A percentile compares a stretch with the other conserved stretches of the same genome.
These are phyloP conservation scores for Dioscorea cayenensis DNA, from an alignment of 116 monocot genomes.

Conservation along the genomic window DNA sequence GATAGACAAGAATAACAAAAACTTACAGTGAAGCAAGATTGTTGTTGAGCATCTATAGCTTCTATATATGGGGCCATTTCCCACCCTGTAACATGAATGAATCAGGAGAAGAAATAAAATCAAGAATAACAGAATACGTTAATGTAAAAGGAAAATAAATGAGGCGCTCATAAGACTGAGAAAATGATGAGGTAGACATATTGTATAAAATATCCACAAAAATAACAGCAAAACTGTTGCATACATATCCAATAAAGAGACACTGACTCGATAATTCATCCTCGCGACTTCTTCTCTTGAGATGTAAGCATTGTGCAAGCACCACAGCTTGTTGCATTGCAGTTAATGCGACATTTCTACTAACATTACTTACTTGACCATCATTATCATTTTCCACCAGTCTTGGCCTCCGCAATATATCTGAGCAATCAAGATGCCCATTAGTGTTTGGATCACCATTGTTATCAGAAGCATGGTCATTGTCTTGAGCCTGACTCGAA, in stretches of 20 bases:
- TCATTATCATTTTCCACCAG: constrained; percentile 40
- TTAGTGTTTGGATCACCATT: constrained; percentile 11
- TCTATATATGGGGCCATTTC: constrained; percentile 94
- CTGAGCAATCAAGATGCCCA: constrained; percentile 42
- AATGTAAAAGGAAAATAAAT: too few relatives aligned
- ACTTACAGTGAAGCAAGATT: constrained; percentile 61
- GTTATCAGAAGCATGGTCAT: constrained; percentile 10
- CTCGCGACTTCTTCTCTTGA: constrained; percentile 59
- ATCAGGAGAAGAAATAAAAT: background rate
- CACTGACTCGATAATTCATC: constrained; percentile 94
- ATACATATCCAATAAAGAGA: background rate
- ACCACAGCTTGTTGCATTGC: constrained; percentile 78
- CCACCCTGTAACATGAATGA: constrained; percentile 54
- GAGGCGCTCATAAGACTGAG: too few relatives aligned
- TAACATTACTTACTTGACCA: constrained; percentile 2
- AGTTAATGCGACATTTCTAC: constrained; percentile 23
- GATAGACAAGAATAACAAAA: background rate
- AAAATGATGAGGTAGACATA: background rate
- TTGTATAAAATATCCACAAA: background rate
- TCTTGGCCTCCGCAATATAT: constrained; percentile 69
- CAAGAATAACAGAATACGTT: background rate
- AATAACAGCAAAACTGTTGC: background rate
- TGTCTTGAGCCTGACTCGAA: background rate
- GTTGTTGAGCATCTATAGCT: constrained; percentile 75
- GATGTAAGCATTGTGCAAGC: constrained; percentile 72